A percentile compares a stretch with the other conserved stretches of the same genome.
Conservation (phyloP, 495 filamentous ascomycete genomes). For the Cudoniella acicularis region DNA sequence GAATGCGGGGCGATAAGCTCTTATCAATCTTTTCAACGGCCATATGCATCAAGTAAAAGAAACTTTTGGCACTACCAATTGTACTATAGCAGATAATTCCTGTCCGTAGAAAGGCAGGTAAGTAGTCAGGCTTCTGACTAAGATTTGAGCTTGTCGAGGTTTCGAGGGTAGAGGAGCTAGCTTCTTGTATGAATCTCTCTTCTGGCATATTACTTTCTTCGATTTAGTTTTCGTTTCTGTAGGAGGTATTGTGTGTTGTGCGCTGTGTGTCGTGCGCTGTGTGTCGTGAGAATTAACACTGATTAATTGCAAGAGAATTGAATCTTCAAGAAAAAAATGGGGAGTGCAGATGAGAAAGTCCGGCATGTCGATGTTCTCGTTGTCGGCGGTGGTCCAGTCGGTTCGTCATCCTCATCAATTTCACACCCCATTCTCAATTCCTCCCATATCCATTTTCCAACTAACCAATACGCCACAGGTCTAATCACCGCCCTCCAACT, state of each 20-base stretch:
- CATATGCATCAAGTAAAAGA: constrained; percentile 8
- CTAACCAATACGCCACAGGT: constrained; percentile 24
- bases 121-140: neutral
- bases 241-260: neutral
- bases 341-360: neutral
- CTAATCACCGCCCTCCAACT: constrained; percentile 43
- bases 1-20: neutral
- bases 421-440: neutral
- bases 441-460: neutral
- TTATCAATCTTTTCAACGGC: neutral
- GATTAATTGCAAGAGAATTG: too few relatives aligned
- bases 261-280: too few relatives aligned
- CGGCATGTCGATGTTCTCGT: constrained; percentile 21
- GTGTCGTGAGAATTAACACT: too few relatives aligned
- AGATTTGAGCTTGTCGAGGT: neutral
- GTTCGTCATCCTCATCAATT: neutral
- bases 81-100: neutral
- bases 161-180: neutral
- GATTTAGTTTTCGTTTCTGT: neutral
- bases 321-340: too few relatives aligned
- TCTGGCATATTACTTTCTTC: neutral
- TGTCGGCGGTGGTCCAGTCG: constrained; percentile 23
- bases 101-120: neutral
- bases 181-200: neutral
- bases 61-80: neutral